Percentiles rank a stretch among this genome's conserved stretches.
Conservation (phyloP, 2,329 filamentous ascomycete species). For the Aureobasidium sp. region DNA sequence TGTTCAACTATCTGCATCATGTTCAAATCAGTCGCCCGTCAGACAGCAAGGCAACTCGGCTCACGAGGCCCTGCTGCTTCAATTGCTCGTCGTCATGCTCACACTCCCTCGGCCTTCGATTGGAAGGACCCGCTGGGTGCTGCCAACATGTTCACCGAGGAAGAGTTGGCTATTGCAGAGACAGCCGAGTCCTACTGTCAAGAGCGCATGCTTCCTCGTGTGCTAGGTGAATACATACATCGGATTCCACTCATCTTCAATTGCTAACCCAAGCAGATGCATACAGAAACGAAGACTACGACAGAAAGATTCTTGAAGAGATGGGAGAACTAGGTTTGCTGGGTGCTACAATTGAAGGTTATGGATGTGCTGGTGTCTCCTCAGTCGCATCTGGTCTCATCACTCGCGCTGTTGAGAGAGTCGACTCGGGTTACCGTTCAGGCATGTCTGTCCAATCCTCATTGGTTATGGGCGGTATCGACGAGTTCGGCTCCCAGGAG, state of each 20-base stretch:
- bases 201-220: slow-evolving; percentile 73
- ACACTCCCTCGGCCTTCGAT: slow-evolving; percentile 54
- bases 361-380: slow-evolving; percentile 80
- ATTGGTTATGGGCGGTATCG: slow-evolving; percentile 85
- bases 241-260: not conserved
- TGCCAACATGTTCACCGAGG: slow-evolving; percentile 72
- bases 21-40: slow-evolving; percentile 35
- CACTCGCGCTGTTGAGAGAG: slow-evolving; percentile 79
- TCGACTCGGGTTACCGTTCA: slow-evolving; percentile 85
- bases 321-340: slow-evolving; percentile 90
- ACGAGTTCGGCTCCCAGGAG: slow-evolving; percentile 76
- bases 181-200: slow-evolving; percentile 93
- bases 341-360: slow-evolving; percentile 77
- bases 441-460: slow-evolving; percentile 92
- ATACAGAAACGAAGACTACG: slow-evolving; percentile 80
- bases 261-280: slow-evolving; percentile 50
- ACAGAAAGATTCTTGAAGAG: slow-evolving; percentile 74
- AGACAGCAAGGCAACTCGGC: slow-evolving; percentile 31
- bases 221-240: slow-evolving; percentile 55
- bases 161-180: slow-evolving; percentile 82
- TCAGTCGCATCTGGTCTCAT: slow-evolving; percentile 82
- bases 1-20: slow-evolving; percentile 21
- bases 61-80: slow-evolving; percentile 24
- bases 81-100: slow-evolving; percentile 31
- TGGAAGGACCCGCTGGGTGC: slow-evolving; percentile 84